Percentiles rank a stretch among this genome's conserved stretches.
Evolutionary conservation across 768 basidiomycete genomes (phyloP).

Genomic region (Amanita exitialis): DNA sequence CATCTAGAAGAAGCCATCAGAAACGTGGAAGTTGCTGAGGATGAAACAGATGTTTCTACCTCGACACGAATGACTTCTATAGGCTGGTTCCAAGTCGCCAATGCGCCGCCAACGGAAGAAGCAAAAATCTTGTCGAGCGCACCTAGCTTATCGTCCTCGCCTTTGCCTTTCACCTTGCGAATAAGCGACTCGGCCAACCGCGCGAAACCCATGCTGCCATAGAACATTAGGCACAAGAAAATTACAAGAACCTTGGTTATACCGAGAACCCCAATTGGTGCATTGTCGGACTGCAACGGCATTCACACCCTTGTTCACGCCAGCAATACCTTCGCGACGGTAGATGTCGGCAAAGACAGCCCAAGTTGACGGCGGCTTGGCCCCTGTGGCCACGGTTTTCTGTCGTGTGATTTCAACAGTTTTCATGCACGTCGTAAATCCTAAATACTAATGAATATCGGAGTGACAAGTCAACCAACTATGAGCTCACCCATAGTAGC

Average conservation of each 20-base stretch:
- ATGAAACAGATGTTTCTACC: constrained; percentile 43
- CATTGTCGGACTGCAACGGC: constrained; percentile 87
- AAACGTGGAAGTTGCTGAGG: background rate
- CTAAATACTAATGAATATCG: constrained; percentile 26
- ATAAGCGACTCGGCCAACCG: constrained; percentile 82
- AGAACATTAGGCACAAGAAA: background rate
- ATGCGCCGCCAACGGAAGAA: constrained; percentile 84
- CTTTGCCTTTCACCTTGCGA: constrained; percentile 67
- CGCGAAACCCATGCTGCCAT: constrained; percentile 85
- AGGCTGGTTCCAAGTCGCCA: constrained; percentile 99
- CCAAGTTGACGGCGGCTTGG: constrained; percentile 87
- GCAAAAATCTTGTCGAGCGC: constrained; percentile 82
- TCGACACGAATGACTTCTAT: constrained; percentile 97
- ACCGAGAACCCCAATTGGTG: constrained; percentile 92
- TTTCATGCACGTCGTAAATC: constrained; percentile 99
- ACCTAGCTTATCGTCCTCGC: constrained; percentile 62
- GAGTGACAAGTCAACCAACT: too few relatives aligned
- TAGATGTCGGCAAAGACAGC: constrained; percentile 94
- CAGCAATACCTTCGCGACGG: constrained; percentile 83
- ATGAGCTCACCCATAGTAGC: constrained; percentile 91
- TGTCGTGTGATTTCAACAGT: constrained; percentile 96
- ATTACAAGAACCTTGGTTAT: constrained; percentile 13
- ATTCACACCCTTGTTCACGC: constrained; percentile 99
- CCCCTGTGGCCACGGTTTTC: constrained; percentile 79
- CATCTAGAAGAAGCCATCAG: constrained; percentile 50